Base-by-base conservation (phyloP, 2,329 filamentous ascomycete species). In the Alternaria postmessia region DNA sequence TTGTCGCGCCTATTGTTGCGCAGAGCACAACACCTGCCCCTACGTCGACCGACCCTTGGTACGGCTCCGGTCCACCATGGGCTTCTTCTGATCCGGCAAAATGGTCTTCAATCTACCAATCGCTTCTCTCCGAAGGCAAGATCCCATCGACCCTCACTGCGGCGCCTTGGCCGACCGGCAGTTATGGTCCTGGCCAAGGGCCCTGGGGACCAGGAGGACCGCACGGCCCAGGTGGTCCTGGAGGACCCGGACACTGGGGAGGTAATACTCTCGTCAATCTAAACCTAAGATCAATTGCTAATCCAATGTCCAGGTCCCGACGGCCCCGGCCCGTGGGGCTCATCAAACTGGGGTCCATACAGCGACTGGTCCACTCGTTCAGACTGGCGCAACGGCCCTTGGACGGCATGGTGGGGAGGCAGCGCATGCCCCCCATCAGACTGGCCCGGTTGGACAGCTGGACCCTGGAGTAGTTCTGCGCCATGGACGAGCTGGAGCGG, bases 401-500 rank as follows among this genome's bases (percentile, higher is more conserved):
- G 76, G 76, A 79, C 76, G 0, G 57, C 57, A 1, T 78, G 76
- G 76, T 79, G 75, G 75, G 75, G 59, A 18, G 73, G 71, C 34
- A 62, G 51, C 14, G 71, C 65, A 4, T 78, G 76, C 36, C 76
- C 76, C 1, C 61, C 64, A 0, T 66, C 67, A 0, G 74, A 77
- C 54, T 79, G 77, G 77, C 74, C 75, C 9, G 77, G 77, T 4
- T 79, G 76, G 76, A 78, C 77, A 7, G 61, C 67, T 0, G 76
- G 75, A 0, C 68, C 72, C 0, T 79, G 77, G 77, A 69, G 67
- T 26, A 78, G 74, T 11, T 53, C 52, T 38, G 73, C 76, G 14
- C 76, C 76, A 2, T 79, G 77, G 77, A 78, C 73, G 6, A 72
- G 65, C 5, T 79, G 77, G 77, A 54, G 48, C 4, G 74, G 62